Base-by-base conservation (phyloP, 352 stramenopile species). In the Pythium utonaiense region DNA sequence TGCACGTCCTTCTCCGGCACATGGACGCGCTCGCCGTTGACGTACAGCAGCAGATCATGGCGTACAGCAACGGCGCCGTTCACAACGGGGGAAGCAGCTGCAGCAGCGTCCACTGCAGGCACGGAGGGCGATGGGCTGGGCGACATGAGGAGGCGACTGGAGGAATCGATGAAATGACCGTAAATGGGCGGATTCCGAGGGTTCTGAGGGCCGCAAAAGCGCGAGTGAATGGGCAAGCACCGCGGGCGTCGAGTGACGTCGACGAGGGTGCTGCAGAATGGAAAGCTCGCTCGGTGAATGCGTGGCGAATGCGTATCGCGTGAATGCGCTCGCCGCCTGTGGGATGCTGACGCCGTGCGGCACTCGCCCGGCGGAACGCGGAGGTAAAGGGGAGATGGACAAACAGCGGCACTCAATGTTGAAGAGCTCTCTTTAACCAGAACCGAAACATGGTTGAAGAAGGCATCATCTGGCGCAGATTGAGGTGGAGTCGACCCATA, bases 31-130 rank as follows among this genome's bases (percentile, higher is more conserved):
- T 71, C 38, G n/a, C 78, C 78, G 67, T 93, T 93, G 42, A 93
- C 77, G 28, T 93, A 94, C 47, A 93, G 61, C 47, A 93, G 64
- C 51, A 93, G 59, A 41, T 86, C 62, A 55, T 57, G 70, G 25
- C 81, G 77, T 38, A 86, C 72, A 7, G 47, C 53, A 9, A 19
- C 16, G 41, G 24, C 4, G 31, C 33, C 21, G 49, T 19, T 31
- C 1, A 22, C 28, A 2, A 56, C 14, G 33, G 38, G 10, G 17
- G 49, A 48, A 10, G 53, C 31, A 3, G 25, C 28, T 27, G 24
- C 30, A 9, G 56, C 30, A 13, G 50, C 53, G 40, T 51, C 40
- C 2, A 38, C 4, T 0, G 28, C 27, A 34, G 25, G 56, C 41
- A 52, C 51, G 16, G 56, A 60, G 14, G 50, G 55, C 14, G 55